A percentile compares a stretch with the other conserved stretches of the same genome.
Conservation (phyloP, 1,284 basidiomycete genomes). For the Moesziomyces parantarcticus region DNA sequence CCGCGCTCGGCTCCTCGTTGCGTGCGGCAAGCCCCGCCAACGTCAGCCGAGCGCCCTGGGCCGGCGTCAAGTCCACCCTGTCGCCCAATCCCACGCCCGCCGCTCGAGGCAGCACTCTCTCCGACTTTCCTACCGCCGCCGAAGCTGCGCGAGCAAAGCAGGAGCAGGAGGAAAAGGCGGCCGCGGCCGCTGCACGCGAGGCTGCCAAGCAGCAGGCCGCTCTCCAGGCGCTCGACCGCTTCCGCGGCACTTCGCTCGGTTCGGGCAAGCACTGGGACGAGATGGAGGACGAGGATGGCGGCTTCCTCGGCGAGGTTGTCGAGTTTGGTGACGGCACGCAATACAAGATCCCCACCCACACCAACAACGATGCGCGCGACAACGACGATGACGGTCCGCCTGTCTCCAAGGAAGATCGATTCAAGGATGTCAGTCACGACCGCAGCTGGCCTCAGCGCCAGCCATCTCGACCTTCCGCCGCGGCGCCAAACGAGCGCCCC, state of each 20-base stretch:
- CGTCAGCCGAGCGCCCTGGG: constrained; percentile 55
- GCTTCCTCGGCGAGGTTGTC: constrained; percentile 64
- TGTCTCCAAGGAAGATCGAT: constrained; percentile 62
- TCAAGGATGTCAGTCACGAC: constrained; percentile 61
- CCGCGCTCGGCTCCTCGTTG: constrained; percentile 37
- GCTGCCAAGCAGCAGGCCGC: constrained; percentile 52
- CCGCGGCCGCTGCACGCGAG: constrained; percentile 54
- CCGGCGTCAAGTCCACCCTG: constrained; percentile 40
- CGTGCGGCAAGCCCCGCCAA: constrained; percentile 40
- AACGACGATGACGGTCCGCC: constrained; percentile 24
- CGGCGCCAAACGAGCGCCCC: constrained; percentile 15
- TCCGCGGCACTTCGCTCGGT: constrained; percentile 56
- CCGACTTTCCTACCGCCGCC: constrained; percentile 66
- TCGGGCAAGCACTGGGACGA: constrained; percentile 66
- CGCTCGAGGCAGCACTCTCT: constrained; percentile 23
- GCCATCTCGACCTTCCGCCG: constrained; percentile 2
- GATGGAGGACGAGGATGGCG: constrained; percentile 63
- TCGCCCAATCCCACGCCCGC: constrained; percentile 22
- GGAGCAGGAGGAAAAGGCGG: constrained; percentile 60
- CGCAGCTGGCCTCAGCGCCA: constrained; percentile 57
- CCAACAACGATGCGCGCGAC: constrained; percentile 33
- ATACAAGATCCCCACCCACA: constrained; percentile 58
- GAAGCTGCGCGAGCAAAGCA: constrained; percentile 60
- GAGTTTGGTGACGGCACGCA: constrained; percentile 66
- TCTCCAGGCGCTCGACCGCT: constrained; percentile 60